Base-by-base conservation (phyloP, 2,329 filamentous ascomycete species). In the Helicocarpus griseus region DNA sequence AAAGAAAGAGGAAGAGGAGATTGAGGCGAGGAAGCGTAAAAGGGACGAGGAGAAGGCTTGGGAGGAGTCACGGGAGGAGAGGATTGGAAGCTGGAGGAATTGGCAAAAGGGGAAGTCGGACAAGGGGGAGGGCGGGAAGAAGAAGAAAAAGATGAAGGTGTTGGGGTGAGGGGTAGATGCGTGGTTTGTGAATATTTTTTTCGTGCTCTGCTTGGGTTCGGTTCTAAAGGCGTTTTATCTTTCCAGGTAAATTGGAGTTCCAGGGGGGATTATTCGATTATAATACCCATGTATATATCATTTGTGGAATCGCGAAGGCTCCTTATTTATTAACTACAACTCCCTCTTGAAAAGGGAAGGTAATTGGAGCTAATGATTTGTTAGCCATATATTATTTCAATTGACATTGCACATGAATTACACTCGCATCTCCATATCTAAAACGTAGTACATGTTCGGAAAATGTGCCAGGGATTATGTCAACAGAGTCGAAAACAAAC, bases 31-130 rank as follows among this genome's bases (percentile, higher is more conserved):
- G 62, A 91, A 90, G 73, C 79, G 86, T 60, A 91, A 91, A 79
- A 79, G 93, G 54, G 89, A 97, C 65, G 88, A 93, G 68, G 89
- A 97, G 58, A 83, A 93, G 72, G 86, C 90, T 56, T 98, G 93
- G 93, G 93, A 98, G 74, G 83, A 87, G 63, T 95, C 86, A 24
- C 77, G 93, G 44, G 93, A 98, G 54, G 80, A 89, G 71, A 80
- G 93, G 58, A 97, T 98, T 69, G 87, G 83, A 58, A 95, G 86
- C 68, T 98, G 93, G 93, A 81, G 93, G 52, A 81, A 89, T 58
- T 98, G 95, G 63, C 84, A 93, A 67, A 93, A 94, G 73, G 73
- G 67, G 6, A 68, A 71, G 53, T 80, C 79, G 55, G 53, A 73
- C 19, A 74, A 73, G 40, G 72, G 68, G 58, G 63, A 67, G 17